These are phyloP conservation scores for Daldinia caldariorum DNA, from an alignment of 495 filamentous ascomycete species.

Conservation along the genomic window DNA sequence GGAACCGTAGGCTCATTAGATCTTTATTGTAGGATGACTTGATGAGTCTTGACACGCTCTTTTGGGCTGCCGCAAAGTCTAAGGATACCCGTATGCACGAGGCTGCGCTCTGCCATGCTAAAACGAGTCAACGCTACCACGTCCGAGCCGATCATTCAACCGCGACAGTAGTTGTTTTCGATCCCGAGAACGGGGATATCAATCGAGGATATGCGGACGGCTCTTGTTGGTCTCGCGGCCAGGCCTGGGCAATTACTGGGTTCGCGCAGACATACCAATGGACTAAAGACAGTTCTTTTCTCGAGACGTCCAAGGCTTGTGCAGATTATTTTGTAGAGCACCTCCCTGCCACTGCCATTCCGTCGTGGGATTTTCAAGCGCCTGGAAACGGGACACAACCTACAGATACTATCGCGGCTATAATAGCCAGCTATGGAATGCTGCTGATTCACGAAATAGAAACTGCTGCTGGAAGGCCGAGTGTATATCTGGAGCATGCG, in stretches of 20 bases:
- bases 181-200: slow-evolving; percentile 38
- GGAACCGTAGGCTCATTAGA: neutral
- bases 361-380: neutral
- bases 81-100: slow-evolving; percentile 14
- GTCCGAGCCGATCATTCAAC: neutral
- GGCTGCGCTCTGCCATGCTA: slow-evolving; percentile 43
- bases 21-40: slow-evolving; percentile 51
- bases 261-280: slow-evolving; percentile 42
- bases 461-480: slow-evolving; percentile 8
- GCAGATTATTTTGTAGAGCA: neutral
- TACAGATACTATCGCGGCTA: slow-evolving; percentile 54
- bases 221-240: slow-evolving; percentile 59
- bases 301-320: slow-evolving; percentile 3
- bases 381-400: slow-evolving; percentile 39
- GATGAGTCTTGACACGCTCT: slow-evolving; percentile 59
- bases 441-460: slow-evolving; percentile 51
- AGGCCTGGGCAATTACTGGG: slow-evolving; percentile 60
- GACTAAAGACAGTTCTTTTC: neutral
- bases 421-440: slow-evolving; percentile 57
- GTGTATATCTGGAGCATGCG: slow-evolving; percentile 47
- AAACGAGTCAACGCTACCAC: neutral
- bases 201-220: slow-evolving; percentile 55
- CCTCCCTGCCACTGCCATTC: neutral
- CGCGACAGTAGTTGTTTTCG: neutral
- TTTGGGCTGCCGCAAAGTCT: slow-evolving; percentile 51